phyloP scores from a whole-genome alignment of 805 yeast species.

The Kuraishia molischiana region DNA sequence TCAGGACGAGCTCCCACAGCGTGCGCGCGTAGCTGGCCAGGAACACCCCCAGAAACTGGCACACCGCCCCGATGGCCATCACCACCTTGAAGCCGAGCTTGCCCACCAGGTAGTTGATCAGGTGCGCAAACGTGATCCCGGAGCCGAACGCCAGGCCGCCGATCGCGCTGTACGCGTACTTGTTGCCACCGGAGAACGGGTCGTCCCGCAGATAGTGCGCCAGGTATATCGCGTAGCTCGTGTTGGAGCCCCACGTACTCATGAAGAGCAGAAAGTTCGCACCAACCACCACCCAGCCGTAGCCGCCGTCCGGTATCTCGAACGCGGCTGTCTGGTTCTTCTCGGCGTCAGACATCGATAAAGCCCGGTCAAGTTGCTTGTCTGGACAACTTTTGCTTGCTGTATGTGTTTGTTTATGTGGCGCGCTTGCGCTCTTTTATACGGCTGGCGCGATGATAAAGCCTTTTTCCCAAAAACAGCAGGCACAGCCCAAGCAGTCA shows the following conservation, averaged over 20 bases:
- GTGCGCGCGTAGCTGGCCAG: conserved; percentile 34
- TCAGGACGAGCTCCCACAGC: conserved; percentile 40
- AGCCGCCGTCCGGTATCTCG: neutral
- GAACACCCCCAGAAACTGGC: conserved; percentile 33
- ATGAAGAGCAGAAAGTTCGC: neutral
- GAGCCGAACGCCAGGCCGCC: conserved; percentile 59
- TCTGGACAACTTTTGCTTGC: too few species aligned
- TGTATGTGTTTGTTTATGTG: too few species aligned
- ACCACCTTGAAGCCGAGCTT: conserved; percentile 39
- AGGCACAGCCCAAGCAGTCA: too few species aligned
- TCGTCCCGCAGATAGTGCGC: conserved; percentile 38
- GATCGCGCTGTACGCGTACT: conserved; percentile 47
- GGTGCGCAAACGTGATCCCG: conserved; percentile 34
- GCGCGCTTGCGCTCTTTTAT: too few species aligned
- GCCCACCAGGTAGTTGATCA: conserved; percentile 35
- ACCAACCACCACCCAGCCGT: conserved; percentile 1
- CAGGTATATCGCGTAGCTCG: conserved; percentile 50
- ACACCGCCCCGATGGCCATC: conserved; percentile 28
- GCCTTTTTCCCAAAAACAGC: too few species aligned
- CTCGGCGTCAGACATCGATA: too few species aligned
- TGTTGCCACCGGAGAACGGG: conserved; percentile 39
- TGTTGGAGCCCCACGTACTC: conserved; percentile 48
- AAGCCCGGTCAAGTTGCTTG: too few species aligned
- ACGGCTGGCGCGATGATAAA: too few species aligned
- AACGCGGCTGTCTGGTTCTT: too few species aligned